phyloP scores from a whole-genome alignment of 768 basidiomycete genomes.

The Amanita inopinata region DNA sequence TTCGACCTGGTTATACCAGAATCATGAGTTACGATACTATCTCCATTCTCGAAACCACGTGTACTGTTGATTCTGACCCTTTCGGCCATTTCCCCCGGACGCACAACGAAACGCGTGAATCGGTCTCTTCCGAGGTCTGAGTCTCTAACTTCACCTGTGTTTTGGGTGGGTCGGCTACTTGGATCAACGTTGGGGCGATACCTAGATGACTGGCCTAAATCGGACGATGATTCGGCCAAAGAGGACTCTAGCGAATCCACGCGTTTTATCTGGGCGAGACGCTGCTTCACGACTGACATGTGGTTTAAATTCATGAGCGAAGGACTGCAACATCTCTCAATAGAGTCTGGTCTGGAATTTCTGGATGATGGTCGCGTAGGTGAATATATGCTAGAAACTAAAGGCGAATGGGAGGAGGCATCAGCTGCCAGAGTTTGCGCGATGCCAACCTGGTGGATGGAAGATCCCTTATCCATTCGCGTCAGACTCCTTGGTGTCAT shows the following conservation, averaged over 20 bases:
- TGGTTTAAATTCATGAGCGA: conserved; percentile 54
- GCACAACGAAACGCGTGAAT: no score
- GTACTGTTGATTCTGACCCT: no score
- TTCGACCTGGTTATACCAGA: no score
- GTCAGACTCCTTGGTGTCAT: not conserved
- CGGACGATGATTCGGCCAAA: conserved; percentile 13
- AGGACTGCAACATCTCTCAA: conserved; percentile 27
- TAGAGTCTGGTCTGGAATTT: conserved; percentile 12
- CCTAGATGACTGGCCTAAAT: conserved; percentile 6
- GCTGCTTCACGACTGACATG: conserved; percentile 56
- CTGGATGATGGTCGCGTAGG: conserved; percentile 16
- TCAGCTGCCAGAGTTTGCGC: no score
- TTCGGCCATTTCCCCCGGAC: no score
- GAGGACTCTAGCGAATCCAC: conserved; percentile 18
- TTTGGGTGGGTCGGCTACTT: no score
- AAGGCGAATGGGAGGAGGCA: conserved; percentile 12
- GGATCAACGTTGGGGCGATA: no score
- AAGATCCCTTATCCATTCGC: conserved; percentile 1
- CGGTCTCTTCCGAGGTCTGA: no score
- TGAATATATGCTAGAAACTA: conserved; percentile 19
- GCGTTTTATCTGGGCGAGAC: conserved; percentile 50
- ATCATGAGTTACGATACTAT: no score
- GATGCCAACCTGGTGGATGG: conserved; percentile 3
- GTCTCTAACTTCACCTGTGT: no score
- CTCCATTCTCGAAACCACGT: no score